Evolutionary conservation across 345 rosid genomes (phyloP), one percentile per base, ranked within the genome.

Genomic region (Salix udensis): DNA sequence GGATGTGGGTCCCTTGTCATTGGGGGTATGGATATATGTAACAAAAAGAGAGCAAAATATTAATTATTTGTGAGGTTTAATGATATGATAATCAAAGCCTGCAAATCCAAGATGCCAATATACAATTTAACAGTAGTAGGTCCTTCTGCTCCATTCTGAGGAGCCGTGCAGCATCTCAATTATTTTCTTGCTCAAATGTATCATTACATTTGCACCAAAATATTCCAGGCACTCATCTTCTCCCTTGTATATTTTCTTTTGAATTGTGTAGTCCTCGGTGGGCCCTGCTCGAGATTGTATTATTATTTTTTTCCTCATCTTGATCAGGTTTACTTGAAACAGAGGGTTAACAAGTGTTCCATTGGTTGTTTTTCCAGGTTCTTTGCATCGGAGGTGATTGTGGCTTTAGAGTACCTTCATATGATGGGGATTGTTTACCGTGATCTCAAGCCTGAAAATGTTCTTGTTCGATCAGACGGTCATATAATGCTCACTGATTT

Each of bases 401-500:
- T 90, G n/a, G 97, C 97, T 13, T 72, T 95, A 61, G 98, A 93
- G 80, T 95, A 95, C 88, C 97, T 95, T 62, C 98, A 95, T 87
- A 92, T 95, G 98, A 50, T 92, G 87, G 97, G 97, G 36, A 91
- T 95, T 65, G 93, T 95, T 66, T 95, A 93, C 84, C 93, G 97
- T 24, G 97, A 95, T 74, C 85, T 95, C 28, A 95, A 91, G 86
- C 98, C 98, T 1, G 97, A 95, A 78, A 95, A 95, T 2, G 97
- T 95, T 62, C 84, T 95, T 2, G 97, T 93, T 53, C 88, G 94
- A 76, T 83, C 96, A n/a, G 97, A 91, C 23, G 97, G 97, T 67
- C 98, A 95, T 65, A 91, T 95, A 77, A 91, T 91, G 98, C 86
- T 95, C 60, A 95, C 97, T 0, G 98, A 95, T 77, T 95, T 93